A percentile compares a stretch with the other conserved stretches of the same genome.
phyloP scores from a whole-genome alignment of 179 eudicot genomes.

The Silene noctiflora region DNA sequence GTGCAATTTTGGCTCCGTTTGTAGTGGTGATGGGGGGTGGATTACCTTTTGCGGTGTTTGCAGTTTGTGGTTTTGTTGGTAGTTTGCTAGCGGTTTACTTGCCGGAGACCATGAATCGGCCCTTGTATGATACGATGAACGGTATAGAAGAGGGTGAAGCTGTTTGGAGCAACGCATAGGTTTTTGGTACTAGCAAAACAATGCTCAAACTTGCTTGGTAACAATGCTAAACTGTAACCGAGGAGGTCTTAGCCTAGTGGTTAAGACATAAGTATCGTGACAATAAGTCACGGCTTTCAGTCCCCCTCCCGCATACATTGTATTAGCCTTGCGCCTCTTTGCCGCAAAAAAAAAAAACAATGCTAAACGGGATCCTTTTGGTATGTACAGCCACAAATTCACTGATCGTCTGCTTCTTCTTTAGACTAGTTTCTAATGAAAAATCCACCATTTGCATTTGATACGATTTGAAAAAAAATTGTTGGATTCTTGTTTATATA shows the following conservation, averaged over 20 bases:
- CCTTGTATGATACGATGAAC: slow-evolving; percentile 74
- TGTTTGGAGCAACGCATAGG: background rate
- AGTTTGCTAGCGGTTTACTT: slow-evolving; percentile 52
- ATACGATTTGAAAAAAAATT: too few species aligned
- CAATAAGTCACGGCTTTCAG: too few species aligned
- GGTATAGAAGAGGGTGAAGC: slow-evolving; percentile 69
- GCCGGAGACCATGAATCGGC: slow-evolving; percentile 77
- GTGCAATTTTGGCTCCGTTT: slow-evolving; percentile 77
- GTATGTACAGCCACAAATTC: background rate
- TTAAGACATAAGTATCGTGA: too few species aligned
- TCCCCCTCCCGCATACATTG: too few species aligned
- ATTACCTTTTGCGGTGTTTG: slow-evolving; percentile 61
- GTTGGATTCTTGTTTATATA: too few species aligned
- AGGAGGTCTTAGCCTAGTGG: too few species aligned
- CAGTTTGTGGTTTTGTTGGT: slow-evolving; percentile 57
- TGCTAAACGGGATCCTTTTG: background rate
- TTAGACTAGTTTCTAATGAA: too few species aligned
- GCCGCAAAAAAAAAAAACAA: background rate
- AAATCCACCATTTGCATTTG: too few species aligned
- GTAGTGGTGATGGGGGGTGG: slow-evolving; percentile 66
- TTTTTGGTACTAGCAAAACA: background rate
- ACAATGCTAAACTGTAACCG: background rate
- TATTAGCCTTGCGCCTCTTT: too few species aligned
- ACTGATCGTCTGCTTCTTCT: too few species aligned
- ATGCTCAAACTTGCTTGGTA: background rate